Percentiles rank a stretch among this genome's conserved stretches.
Evolutionary conservation across 305 asterid genomes (phyloP).

Genomic region (Andrographis paniculata): DNA sequence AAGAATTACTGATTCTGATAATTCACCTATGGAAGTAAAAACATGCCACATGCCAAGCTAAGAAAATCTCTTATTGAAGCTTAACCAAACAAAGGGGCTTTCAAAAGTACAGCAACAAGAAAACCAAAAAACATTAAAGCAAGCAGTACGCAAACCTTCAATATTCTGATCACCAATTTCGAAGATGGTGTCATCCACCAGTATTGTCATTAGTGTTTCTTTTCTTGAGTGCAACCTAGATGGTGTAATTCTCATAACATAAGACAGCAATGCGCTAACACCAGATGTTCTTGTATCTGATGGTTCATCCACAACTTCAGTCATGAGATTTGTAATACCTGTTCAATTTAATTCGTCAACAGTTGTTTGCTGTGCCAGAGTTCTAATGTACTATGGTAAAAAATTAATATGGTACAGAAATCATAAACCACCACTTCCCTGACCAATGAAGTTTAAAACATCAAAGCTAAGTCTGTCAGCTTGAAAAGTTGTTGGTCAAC

Average conservation of each 20-base stretch:
- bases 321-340: conserved; percentile 58
- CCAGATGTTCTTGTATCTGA: conserved; percentile 51
- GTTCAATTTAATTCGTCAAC: conserved; percentile 24
- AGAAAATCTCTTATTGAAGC: background rate
- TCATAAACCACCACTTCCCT: too few species aligned
- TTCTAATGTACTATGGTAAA: conserved; percentile 3
- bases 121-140: background rate
- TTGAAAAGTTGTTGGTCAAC: conserved; percentile 1
- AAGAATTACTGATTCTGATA: too few species aligned
- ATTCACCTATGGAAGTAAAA: too few species aligned
- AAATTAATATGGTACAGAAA: conserved; percentile 9
- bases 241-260: conserved; percentile 61
- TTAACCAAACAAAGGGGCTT: conserved; percentile 1
- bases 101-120: background rate
- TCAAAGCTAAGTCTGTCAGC: conserved; percentile 1
- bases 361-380: conserved; percentile 4
- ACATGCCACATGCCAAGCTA: background rate
- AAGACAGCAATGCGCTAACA: conserved; percentile 52
- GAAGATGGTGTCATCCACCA: conserved; percentile 45
- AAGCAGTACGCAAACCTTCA: conserved; percentile 39
- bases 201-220: conserved; percentile 37
- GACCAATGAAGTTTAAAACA: conserved; percentile 6
- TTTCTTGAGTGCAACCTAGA: conserved; percentile 76
- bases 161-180: conserved; percentile 36
- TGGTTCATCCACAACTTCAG: conserved; percentile 69